Evolutionary conservation across 352 stramenopile species (phyloP).

Genomic region (Globisporangium rhizosaccharum): DNA sequence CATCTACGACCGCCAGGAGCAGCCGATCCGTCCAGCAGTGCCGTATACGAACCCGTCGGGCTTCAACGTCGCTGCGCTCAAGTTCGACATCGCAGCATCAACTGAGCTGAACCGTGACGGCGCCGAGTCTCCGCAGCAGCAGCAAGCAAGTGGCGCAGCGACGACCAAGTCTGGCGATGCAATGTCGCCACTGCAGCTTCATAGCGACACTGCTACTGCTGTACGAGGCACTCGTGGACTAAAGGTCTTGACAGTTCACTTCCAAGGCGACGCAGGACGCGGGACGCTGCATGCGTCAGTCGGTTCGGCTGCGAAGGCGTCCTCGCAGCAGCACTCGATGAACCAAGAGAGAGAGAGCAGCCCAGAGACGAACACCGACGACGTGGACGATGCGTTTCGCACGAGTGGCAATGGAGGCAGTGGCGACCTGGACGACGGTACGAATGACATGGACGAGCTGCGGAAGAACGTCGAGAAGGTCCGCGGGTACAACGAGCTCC

Average conservation of each 20-base stretch:
- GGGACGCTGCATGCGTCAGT: conserved; percentile 11
- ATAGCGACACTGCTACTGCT: background rate
- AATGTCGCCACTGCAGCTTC: conserved; percentile 1
- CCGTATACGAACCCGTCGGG: conserved; percentile 60
- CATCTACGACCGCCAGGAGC: conserved; percentile 57
- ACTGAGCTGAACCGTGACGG: conserved; percentile 3
- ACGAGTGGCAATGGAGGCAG: conserved; percentile 17
- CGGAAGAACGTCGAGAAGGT: conserved; percentile 75
- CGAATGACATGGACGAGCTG: conserved; percentile 56
- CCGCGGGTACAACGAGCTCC: conserved; percentile 72
- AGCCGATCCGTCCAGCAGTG: conserved; percentile 27
- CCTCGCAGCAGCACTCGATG: background rate
- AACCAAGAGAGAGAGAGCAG: conserved; percentile 27
- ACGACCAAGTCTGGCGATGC: too few species aligned
- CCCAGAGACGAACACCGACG: conserved; percentile 15
- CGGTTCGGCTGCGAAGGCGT: conserved; percentile 5
- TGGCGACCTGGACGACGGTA: conserved; percentile 19
- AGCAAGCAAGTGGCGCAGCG: background rate
- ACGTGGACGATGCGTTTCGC: conserved; percentile 14
- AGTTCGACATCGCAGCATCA: conserved; percentile 54
- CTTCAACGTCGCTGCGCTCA: conserved; percentile 73
- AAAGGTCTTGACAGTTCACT: conserved; percentile 25
- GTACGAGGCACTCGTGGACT: conserved; percentile 8
- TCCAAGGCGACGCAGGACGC: conserved; percentile 16
- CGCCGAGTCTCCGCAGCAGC: conserved; percentile 1